Conservation (phyloP, 2,329 filamentous ascomycete species). For the Phoma sp. region DNA sequence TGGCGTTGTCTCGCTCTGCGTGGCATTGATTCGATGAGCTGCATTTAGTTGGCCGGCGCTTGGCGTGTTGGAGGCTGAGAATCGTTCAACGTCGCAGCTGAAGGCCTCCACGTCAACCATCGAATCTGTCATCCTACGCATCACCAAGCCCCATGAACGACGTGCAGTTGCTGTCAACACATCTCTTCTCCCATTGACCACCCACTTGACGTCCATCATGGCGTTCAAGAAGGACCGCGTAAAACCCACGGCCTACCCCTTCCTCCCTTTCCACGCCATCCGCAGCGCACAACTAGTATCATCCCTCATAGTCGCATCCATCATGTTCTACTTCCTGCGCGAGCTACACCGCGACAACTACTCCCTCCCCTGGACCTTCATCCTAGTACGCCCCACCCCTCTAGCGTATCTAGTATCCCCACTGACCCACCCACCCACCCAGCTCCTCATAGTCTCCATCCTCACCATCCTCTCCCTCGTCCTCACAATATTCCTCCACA, state of each 20-base stretch:
- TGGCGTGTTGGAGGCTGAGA: no score
- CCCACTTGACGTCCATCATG: slow-evolving; percentile 26
- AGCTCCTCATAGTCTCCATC: slow-evolving; percentile 62
- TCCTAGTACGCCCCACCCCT: slow-evolving; percentile 55
- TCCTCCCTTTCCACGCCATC: slow-evolving; percentile 53
- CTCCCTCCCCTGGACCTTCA: slow-evolving; percentile 66
- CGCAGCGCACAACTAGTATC: slow-evolving; percentile 53
- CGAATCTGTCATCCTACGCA: no score
- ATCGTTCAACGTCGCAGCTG: no score
- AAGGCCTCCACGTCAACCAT: no score
- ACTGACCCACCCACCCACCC: neutral
- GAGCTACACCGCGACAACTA: slow-evolving; percentile 61
- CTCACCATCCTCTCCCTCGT: slow-evolving; percentile 59
- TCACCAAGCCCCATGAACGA: no score
- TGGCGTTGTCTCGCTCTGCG: no score
- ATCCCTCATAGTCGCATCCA: slow-evolving; percentile 59
- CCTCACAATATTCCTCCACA: slow-evolving; percentile 60
- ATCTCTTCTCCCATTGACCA: no score
- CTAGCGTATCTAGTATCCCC: neutral
- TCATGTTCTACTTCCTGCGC: slow-evolving; percentile 64
- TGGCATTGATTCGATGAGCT: no score
- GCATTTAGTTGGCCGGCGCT: no score
- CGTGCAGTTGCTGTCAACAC: no score
- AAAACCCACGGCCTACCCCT: slow-evolving; percentile 55
- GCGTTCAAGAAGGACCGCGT: slow-evolving; percentile 28